phyloP scores from a whole-genome alignment of 23 red algal species.

The Pyropia haitanensis region DNA sequence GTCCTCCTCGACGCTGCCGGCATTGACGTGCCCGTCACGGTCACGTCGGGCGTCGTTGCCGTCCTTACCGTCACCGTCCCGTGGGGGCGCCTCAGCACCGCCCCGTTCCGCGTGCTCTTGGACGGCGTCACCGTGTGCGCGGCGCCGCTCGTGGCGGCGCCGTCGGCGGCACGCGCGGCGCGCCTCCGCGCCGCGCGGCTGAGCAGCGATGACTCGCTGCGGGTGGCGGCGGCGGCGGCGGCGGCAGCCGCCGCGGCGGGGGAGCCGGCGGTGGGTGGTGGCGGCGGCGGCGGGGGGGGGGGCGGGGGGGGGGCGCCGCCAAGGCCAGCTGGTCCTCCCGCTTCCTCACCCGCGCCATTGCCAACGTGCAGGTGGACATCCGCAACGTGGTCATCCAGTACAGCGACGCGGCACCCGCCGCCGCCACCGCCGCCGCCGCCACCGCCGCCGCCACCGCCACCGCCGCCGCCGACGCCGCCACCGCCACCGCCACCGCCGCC shows the following conservation, averaged over 20 bases:
- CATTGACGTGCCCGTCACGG: slow-evolving; percentile 45
- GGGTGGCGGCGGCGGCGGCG: slow-evolving; percentile 3
- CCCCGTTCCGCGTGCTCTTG: slow-evolving; percentile 55
- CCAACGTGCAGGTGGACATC: slow-evolving; percentile 79
- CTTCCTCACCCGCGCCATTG: slow-evolving; percentile 64
- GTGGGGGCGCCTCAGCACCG: slow-evolving; percentile 85
- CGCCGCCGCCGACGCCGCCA: slow-evolving; percentile 11
- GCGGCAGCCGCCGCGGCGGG: no score
- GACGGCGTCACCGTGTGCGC: slow-evolving; percentile 38
- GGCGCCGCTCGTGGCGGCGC: slow-evolving; percentile 30
- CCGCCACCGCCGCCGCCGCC: no score
- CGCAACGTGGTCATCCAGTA: slow-evolving; percentile 72
- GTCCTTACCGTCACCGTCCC: slow-evolving; percentile 65
- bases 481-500: no score
- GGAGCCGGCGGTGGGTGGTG: no score
- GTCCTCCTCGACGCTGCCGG: slow-evolving; percentile 67
- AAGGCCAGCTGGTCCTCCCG: slow-evolving; percentile 30
- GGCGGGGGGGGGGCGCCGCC: no score
- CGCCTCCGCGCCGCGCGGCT: slow-evolving; percentile 55
- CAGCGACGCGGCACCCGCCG: slow-evolving; percentile 16
- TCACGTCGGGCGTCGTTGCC: slow-evolving; percentile 61
- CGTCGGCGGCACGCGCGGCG: slow-evolving; percentile 41
- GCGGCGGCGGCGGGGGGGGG: no score
- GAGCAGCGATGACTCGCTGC: slow-evolving; percentile 57
- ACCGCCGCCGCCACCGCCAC: no score